A percentile compares a stretch with the other conserved stretches of the same genome.
These are phyloP conservation scores for Coprinopsis cinerea DNA, from an alignment of 768 basidiomycete species.

Conservation along the genomic window DNA sequence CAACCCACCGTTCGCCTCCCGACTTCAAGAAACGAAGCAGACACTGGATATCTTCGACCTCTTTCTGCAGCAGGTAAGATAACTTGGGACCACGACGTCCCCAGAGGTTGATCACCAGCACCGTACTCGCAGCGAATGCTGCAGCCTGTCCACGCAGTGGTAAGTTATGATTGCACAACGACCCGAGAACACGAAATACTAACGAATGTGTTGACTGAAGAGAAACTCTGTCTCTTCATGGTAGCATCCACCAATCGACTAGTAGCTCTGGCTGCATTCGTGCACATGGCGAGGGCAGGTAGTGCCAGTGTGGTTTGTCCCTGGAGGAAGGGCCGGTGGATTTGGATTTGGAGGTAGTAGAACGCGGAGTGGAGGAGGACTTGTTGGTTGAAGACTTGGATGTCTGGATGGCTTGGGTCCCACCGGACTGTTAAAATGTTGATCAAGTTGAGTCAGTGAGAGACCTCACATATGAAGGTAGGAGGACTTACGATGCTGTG, in stretches of 20 bases:
- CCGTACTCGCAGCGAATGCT: slow-evolving; percentile 34
- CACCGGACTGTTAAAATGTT: too few species aligned
- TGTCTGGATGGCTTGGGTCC: slow-evolving; percentile 27
- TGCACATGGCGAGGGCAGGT: slow-evolving; percentile 61
- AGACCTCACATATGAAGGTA: too few species aligned
- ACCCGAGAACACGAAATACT: slow-evolving; percentile 16
- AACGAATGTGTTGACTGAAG: slow-evolving; percentile 24
- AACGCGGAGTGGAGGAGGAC: slow-evolving; percentile 36
- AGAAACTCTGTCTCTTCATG: slow-evolving; percentile 25
- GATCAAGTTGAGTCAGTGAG: too few species aligned
- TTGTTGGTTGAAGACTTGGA: slow-evolving; percentile 43
- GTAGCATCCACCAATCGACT: slow-evolving; percentile 61
- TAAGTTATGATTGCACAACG: not conserved
- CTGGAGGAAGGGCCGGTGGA: slow-evolving; percentile 65
- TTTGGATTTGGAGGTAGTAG: slow-evolving; percentile 53
- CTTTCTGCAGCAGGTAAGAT: slow-evolving; percentile 30
- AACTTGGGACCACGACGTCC: slow-evolving; percentile 36
- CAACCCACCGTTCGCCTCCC: too few species aligned
- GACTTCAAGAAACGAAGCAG: too few species aligned
- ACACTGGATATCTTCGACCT: slow-evolving; percentile 45
- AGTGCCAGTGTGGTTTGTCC: slow-evolving; percentile 35
- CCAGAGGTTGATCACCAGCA: slow-evolving; percentile 55
- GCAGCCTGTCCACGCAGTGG: slow-evolving; percentile 19
- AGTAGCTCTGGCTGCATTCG: slow-evolving; percentile 67
- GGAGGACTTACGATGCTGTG: slow-evolving; percentile 50